These are phyloP conservation scores for Lumnitzera racemosa DNA, from an alignment of 345 rosid species.

Conservation along the genomic window DNA sequence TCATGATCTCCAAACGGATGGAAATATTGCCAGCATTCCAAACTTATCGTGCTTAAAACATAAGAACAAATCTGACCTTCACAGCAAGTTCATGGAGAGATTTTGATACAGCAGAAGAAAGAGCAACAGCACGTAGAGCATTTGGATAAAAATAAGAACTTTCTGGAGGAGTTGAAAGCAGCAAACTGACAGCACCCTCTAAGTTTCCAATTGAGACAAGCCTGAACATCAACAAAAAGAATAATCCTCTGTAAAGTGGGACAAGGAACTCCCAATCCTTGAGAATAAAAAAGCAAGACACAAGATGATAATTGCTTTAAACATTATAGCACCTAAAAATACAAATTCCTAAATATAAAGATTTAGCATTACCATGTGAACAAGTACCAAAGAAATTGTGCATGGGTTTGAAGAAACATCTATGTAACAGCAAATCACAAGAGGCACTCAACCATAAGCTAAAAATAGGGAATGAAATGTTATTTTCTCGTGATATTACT, in stretches of 20 bases:
- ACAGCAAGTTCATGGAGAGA: conserved; percentile 96
- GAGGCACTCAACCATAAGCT: too few relatives aligned
- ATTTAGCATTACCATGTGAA: too few relatives aligned
- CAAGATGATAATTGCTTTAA: too few relatives aligned
- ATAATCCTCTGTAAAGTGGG: conserved; percentile 5
- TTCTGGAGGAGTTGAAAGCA: conserved; percentile 89
- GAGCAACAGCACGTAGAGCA: conserved; percentile 96
- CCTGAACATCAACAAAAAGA: conserved; percentile 34
- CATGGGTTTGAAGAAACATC: too few relatives aligned
- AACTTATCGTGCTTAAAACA: not conserved
- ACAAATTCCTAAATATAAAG: too few relatives aligned
- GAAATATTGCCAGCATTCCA: too few relatives aligned
- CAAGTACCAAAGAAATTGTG: too few relatives aligned
- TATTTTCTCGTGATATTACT: too few relatives aligned
- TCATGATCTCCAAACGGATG: too few relatives aligned
- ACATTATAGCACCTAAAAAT: too few relatives aligned
- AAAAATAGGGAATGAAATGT: too few relatives aligned
- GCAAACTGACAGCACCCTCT: conserved; percentile 91
- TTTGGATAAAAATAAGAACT: conserved; percentile 84
- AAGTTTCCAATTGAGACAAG: conserved; percentile 87
- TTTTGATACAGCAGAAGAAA: conserved; percentile 90
- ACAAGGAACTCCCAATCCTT: not conserved
- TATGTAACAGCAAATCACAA: too few relatives aligned
- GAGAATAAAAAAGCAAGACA: not conserved
- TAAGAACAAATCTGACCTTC: conserved; percentile 38